Evolutionary conservation across 257 asterid species (phyloP).

Genomic region (Solanum verrucosum): DNA sequence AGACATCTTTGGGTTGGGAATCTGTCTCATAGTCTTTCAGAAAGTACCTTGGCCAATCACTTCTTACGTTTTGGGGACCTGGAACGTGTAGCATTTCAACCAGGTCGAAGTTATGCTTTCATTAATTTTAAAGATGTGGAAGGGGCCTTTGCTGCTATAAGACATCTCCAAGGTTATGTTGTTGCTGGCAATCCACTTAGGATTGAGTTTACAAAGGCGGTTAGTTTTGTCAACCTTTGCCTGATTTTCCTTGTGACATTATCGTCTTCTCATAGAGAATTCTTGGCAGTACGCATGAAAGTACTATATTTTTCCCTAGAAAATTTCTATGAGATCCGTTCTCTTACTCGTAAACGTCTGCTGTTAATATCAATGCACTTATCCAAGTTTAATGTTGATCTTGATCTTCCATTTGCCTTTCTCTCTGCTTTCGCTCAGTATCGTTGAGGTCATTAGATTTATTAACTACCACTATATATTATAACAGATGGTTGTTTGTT

Average conservation of each 20-base stretch:
- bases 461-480: neutral
- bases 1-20: conserved; percentile 97
- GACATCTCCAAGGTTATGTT: conserved; percentile 77
- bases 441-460: neutral
- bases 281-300: neutral
- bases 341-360: neutral
- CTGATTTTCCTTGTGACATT: conserved; percentile 32
- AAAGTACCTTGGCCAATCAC: conserved; percentile 50
- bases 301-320: neutral
- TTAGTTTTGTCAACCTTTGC: conserved; percentile 77
- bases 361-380: neutral
- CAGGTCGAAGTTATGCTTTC: conserved; percentile 90
- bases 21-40: conserved; percentile 48
- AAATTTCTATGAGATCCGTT: neutral
- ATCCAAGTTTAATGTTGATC: neutral
- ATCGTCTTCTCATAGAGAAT: conserved; percentile 13
- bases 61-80: conserved; percentile 69
- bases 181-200: conserved; percentile 80
- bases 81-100: conserved; percentile 82
- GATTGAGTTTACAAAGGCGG: conserved; percentile 97
- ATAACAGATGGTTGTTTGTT: neutral
- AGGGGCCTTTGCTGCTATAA: conserved; percentile 80
- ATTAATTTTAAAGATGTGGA: conserved; percentile 55
- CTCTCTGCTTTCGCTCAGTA: neutral
- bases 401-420: neutral